Base-by-base conservation (phyloP, 257 asterid genomes). In the Primulina eburnea region DNA sequence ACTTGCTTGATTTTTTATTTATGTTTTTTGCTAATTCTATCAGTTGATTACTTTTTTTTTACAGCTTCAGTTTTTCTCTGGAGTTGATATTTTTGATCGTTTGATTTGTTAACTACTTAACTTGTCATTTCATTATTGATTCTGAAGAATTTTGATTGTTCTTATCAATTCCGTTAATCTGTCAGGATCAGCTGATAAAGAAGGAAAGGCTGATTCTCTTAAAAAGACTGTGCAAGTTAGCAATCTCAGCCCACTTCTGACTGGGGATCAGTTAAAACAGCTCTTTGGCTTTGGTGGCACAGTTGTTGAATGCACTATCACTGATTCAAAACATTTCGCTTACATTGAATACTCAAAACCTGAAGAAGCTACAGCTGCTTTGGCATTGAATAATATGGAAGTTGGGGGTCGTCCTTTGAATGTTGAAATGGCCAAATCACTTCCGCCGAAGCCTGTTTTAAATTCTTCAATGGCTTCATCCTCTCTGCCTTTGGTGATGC, bases 351-450 rank as follows among this genome's bases (percentile, higher is more conserved):
- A 94, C 78, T 88, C 87, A 24, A 94, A 88, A 73, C 86, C 95
- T 47, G 99, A 91, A 77, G 97, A 86, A 85, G 96, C 99, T 62
- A 71, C 88, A 74, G 86, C 96, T 67, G 96, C 97, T 50, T 80
- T 91, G 77, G 97, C 93, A 35, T 75, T 91, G 88, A 91, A 94
- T 85, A 94, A 84, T 65, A 89, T 91, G 96, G 97, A 94, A 53
- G 95, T 94, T 74, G 97, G 89, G 9, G 96, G 97, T 64, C 96
- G 97, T 71, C 97, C 96, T 65, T 77, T 94, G 75, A 94, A 94
- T 79, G 97, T 94, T 77, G 99, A 91, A 83, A 94, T 89, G 97
- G 96, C 99, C 38, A 94, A 89, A 78, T 84, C 97, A 65, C 95
- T 91, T 75, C 97, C 97, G 65, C 95, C 92, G 24, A 94, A 82